A percentile compares a stretch with the other conserved stretches of the same genome.
Conservation (phyloP, 192 early-diverging fungal species). For the Coemansia sp. region DNA sequence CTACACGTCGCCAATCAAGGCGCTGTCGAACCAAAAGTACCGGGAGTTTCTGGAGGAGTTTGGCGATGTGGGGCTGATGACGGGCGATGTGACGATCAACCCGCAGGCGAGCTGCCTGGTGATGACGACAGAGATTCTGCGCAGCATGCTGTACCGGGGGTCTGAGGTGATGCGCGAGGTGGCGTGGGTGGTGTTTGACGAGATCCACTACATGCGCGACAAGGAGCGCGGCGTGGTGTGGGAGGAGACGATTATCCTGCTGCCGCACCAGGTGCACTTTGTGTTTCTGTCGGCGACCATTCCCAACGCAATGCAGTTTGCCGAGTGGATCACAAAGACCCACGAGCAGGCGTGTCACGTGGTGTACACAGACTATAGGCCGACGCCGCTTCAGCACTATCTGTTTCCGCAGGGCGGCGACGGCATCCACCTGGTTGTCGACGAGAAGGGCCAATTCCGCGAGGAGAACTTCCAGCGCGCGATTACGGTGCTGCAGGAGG, state of each 20-base stretch:
- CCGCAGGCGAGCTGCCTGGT: slow-evolving; percentile 89
- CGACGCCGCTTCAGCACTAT: slow-evolving; percentile 97
- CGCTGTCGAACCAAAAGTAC: slow-evolving; percentile 98
- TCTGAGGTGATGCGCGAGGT: slow-evolving; percentile 96
- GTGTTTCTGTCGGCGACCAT: slow-evolving; percentile 98
- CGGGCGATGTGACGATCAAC: slow-evolving; percentile 97
- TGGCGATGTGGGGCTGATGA: slow-evolving; percentile 98
- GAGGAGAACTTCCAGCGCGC: slow-evolving; percentile 97
- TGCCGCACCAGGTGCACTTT: slow-evolving; percentile 89
- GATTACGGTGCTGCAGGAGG: slow-evolving; percentile 68
- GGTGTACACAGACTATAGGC: slow-evolving; percentile 96
- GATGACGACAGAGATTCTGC: slow-evolving; percentile 99
- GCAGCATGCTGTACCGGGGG: slow-evolving; percentile 96
- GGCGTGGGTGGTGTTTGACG: slow-evolving; percentile 97
- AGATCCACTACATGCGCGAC: slow-evolving; percentile 99
- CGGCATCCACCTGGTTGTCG: slow-evolving; percentile 94
- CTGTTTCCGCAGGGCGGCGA: slow-evolving; percentile 88
- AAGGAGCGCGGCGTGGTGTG: slow-evolving; percentile 97
- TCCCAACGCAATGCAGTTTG: slow-evolving; percentile 98
- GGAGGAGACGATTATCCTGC: slow-evolving; percentile 97
- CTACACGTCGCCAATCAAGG: slow-evolving; percentile 98
- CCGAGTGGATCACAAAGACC: slow-evolving; percentile 95
- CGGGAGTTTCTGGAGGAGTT: slow-evolving; percentile 93
- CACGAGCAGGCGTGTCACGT: slow-evolving; percentile 98
- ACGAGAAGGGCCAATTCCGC: slow-evolving; percentile 91